Evolutionary conservation across 2,329 filamentous ascomycete species (phyloP).

Genomic region (Paramyrothecium roridum): DNA sequence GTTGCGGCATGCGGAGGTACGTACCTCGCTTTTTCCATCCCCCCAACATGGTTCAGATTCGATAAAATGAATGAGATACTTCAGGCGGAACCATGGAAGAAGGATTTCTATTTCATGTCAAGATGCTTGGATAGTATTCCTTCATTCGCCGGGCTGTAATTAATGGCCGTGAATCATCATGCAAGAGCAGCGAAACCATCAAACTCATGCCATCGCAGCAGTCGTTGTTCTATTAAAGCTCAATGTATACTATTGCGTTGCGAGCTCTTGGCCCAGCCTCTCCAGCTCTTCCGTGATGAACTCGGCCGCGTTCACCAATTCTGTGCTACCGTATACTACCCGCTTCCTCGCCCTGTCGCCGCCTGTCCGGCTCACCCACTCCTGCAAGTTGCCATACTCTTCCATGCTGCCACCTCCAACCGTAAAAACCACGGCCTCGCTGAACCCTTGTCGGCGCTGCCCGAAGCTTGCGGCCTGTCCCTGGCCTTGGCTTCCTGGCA

Average conservation of each 20-base stretch:
- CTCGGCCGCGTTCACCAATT: slow-evolving; percentile 66
- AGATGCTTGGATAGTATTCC: too few relatives aligned
- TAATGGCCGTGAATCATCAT: too few relatives aligned
- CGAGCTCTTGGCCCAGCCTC: slow-evolving; percentile 57
- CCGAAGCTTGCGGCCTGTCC: slow-evolving; percentile 85
- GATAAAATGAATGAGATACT: too few relatives aligned
- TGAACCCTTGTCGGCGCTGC: slow-evolving; percentile 84
- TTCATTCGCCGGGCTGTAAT: too few relatives aligned
- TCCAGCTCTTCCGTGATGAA: slow-evolving; percentile 64
- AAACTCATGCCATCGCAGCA: background rate
- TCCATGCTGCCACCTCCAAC: slow-evolving; percentile 98
- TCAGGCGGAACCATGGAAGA: too few relatives aligned
- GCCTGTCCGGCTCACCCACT: slow-evolving; percentile 82
- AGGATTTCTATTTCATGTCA: too few relatives aligned
- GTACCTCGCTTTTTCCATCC: too few relatives aligned
- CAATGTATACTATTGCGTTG: slow-evolving; percentile 20
- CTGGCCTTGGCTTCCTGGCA: slow-evolving; percentile 45
- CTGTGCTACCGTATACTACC: slow-evolving; percentile 93
- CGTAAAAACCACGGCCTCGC: slow-evolving; percentile 89
- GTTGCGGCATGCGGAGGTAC: background rate
- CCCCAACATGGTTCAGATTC: too few relatives aligned
- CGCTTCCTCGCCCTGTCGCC: slow-evolving; percentile 67
- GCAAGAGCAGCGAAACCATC: too few relatives aligned
- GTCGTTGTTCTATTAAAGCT: slow-evolving; percentile 10
- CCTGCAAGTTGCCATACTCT: slow-evolving; percentile 94